Conservation (phyloP, 331 rosid species). For the Rhamnella rubrinervis region DNA sequence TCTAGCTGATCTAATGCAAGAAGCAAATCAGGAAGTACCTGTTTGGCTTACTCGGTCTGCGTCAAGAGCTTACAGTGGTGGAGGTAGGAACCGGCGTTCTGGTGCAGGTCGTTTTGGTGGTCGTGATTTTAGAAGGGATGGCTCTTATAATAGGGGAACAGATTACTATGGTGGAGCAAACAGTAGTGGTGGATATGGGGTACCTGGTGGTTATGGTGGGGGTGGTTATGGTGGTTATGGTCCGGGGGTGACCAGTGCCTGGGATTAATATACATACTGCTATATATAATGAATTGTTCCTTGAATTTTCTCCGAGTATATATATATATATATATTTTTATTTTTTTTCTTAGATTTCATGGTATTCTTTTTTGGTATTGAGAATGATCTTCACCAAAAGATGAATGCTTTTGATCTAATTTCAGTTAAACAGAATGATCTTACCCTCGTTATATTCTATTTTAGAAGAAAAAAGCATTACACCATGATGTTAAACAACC, state of each 20-base stretch:
- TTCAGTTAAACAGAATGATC: no score
- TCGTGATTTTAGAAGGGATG: conserved; percentile 81
- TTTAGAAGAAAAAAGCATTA: no score
- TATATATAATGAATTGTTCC: conserved; percentile 5
- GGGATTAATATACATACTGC: conserved; percentile 68
- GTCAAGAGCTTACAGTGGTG: conserved; percentile 54
- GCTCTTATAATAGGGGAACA: conserved; percentile 55
- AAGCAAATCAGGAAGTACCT: conserved; percentile 90
- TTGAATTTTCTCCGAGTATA: conserved; percentile 17
- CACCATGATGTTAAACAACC: no score
- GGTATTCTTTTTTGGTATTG: neutral
- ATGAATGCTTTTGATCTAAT: no score
- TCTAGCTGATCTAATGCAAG: conserved; percentile 85
- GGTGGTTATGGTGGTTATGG: conserved; percentile 61
- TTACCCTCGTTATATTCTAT: no score
- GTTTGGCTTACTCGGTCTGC: conserved; percentile 82
- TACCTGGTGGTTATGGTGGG: conserved; percentile 53
- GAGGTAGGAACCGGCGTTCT: conserved; percentile 81
- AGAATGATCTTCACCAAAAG: no score
- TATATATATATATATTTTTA: neutral
- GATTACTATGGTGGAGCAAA: conserved; percentile 69
- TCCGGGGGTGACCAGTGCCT: conserved; percentile 78
- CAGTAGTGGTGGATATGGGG: conserved; percentile 54
- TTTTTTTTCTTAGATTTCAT: conserved; percentile 7
- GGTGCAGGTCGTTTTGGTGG: conserved; percentile 91